Evolutionary conservation across 2,329 filamentous ascomycete genomes (phyloP).

Genomic region (Xylariales sp.): DNA sequence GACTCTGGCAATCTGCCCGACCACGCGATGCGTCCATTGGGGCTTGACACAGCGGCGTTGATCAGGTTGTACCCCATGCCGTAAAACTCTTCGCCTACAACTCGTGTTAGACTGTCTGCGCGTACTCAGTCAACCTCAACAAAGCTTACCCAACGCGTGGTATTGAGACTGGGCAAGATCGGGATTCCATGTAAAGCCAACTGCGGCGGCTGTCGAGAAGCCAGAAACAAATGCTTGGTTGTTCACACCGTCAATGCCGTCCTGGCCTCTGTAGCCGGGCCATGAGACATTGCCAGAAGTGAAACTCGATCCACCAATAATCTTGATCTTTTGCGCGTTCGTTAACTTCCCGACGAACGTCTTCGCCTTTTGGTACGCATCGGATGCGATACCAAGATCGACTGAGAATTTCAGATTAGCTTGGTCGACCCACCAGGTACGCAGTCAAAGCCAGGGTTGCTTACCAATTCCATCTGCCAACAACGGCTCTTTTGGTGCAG

Average conservation of each 20-base stretch:
- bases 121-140: neutral
- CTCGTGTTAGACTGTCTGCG: neutral
- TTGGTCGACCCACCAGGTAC: neutral
- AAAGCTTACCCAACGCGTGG: slow-evolving; percentile 7
- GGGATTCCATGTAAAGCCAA: slow-evolving; percentile 15
- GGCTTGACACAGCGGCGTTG: slow-evolving; percentile 11
- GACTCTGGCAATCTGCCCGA: neutral
- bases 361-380: slow-evolving; percentile 2
- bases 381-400: neutral
- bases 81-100: slow-evolving; percentile 14
- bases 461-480: neutral
- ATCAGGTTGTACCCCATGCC: slow-evolving; percentile 14
- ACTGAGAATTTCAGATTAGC: neutral
- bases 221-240: slow-evolving; percentile 14
- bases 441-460: neutral
- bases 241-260: slow-evolving; percentile 15
- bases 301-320: neutral
- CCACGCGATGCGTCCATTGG: slow-evolving; percentile 4
- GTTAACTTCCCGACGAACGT: neutral
- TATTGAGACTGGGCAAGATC: slow-evolving; percentile 13
- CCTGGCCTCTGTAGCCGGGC: slow-evolving; percentile 6
- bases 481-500: neutral
- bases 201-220: slow-evolving; percentile 12
- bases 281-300: neutral
- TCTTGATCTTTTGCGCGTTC: neutral